Conservation (phyloP, 768 basidiomycete genomes). For the Lactarius indigo region DNA sequence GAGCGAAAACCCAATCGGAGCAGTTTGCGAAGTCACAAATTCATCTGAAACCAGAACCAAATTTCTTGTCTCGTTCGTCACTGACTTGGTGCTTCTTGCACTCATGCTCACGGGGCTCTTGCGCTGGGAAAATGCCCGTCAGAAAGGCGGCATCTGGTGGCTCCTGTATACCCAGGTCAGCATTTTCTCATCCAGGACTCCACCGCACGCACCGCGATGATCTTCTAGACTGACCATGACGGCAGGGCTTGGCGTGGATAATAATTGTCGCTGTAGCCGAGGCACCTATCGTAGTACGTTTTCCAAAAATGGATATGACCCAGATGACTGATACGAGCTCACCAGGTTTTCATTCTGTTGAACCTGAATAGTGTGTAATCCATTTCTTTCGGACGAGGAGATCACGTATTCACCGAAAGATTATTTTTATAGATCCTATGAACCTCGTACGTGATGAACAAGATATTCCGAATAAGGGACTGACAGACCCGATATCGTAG, state of each 20-base stretch:
- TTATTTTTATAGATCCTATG: background rate
- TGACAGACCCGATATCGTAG: background rate
- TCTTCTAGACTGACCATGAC: background rate
- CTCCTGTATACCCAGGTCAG: constrained; percentile 4
- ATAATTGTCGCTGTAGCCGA: background rate
- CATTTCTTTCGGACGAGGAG: background rate
- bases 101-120: constrained; percentile 9
- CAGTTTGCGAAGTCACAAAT: background rate
- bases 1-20: too few relatives aligned
- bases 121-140: constrained; percentile 5
- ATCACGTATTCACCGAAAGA: background rate
- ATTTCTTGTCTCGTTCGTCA: background rate
- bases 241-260: constrained; percentile 4
- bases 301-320: background rate
- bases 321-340: background rate
- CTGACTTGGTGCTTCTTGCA: background rate
- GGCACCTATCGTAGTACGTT: background rate
- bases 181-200: background rate
- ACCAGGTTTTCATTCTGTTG: constrained; percentile 1
- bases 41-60: background rate
- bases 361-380: constrained; percentile 7
- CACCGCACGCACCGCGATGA: background rate
- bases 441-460: constrained; percentile 4
- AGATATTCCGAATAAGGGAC: background rate
- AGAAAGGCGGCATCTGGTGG: background rate